Evolutionary conservation across 2,329 filamentous ascomycete genomes (phyloP), one percentile per base, ranked within the genome.

Genomic region (Tolypocladium inflatum): DNA sequence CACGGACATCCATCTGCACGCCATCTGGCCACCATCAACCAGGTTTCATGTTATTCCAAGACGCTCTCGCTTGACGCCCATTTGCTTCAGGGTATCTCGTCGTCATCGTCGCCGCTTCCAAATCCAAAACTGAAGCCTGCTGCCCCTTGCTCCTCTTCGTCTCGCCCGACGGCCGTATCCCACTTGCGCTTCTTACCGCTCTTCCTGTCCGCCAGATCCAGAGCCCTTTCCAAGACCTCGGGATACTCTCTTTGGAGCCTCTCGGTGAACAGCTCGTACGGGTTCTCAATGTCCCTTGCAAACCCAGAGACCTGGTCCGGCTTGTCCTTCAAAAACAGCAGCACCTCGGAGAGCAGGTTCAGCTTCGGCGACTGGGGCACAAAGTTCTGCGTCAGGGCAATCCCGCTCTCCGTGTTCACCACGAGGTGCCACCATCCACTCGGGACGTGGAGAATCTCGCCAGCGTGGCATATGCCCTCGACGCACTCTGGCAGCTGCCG

Each of bases 371-470:
- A 85, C 61, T 77, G 76, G 43, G 94, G 92, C 15, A 97, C 90
- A 68, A 97, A 97, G 70, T 97, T 97, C 70, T 97, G 93, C 9
- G 93, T 97, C 63, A 97, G 80, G 4, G 93, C 94, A 62, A 97
- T 89, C 50, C 89, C 88, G 15, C 84, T 80, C 64, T 91, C 88
- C 1, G 96, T 76, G 68, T 97, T 97, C 52, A 97, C 86, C 11
- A 97, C 94, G 38, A 97, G 77, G 77, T 97, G 93, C 86, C 94
- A 97, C 93, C 93, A 97, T 7, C 93, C 92, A 55, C 88, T 91
- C 0, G 94, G 93, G 7, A 97, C 93, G 69, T 97, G 90, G 55
- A 97, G 74, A 19, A 97, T 87, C 71, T 97, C 94, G 2, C 93
- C 93, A 48, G 86, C 83, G 17, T 77, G 74, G 69, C 93, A 97